Evolutionary conservation across 106 monocot genomes (phyloP).

Genomic region (Dioscorea zingiberensis): DNA sequence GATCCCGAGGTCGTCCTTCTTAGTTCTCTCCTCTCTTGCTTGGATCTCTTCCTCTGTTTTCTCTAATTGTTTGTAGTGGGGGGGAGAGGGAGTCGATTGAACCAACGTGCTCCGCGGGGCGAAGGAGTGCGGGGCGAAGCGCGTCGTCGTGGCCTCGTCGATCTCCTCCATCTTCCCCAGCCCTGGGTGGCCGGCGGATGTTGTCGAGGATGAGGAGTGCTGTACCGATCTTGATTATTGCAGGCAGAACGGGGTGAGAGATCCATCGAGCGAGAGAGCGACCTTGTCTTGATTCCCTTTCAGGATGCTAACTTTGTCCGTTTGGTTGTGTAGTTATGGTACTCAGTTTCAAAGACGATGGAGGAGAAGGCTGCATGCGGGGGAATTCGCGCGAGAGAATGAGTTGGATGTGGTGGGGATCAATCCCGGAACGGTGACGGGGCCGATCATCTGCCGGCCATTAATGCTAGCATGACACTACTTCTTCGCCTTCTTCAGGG

Average conservation of each 20-base stretch:
- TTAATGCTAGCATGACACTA: conserved; percentile 73
- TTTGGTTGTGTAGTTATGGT: conserved; percentile 58
- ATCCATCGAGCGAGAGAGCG: too few species aligned
- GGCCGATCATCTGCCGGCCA: conserved; percentile 67
- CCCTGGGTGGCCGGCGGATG: conserved; percentile 70
- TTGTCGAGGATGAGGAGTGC: conserved; percentile 57
- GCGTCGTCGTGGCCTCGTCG: conserved; percentile 86
- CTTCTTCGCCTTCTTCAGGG: conserved; percentile 69
- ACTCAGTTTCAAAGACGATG: conserved; percentile 77
- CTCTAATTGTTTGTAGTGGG: too few species aligned
- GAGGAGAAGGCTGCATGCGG: conserved; percentile 89
- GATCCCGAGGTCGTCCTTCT: conserved; percentile 60
- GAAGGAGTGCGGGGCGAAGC: conserved; percentile 50
- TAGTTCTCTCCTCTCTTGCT: not conserved
- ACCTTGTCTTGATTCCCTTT: not conserved
- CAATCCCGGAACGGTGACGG: conserved; percentile 91
- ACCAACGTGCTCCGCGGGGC: conserved; percentile 88
- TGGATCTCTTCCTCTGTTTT: not conserved
- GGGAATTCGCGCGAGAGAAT: conserved; percentile 74
- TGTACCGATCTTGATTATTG: conserved; percentile 92
- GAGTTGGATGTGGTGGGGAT: conserved; percentile 72
- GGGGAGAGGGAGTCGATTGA: conserved; percentile 56
- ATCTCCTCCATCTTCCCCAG: conserved; percentile 74
- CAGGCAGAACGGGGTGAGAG: conserved; percentile 55
- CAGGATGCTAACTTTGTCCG: not conserved